Evolutionary conservation across 2,329 filamentous ascomycete species (phyloP).

Genomic region (Aspergillus piperis): DNA sequence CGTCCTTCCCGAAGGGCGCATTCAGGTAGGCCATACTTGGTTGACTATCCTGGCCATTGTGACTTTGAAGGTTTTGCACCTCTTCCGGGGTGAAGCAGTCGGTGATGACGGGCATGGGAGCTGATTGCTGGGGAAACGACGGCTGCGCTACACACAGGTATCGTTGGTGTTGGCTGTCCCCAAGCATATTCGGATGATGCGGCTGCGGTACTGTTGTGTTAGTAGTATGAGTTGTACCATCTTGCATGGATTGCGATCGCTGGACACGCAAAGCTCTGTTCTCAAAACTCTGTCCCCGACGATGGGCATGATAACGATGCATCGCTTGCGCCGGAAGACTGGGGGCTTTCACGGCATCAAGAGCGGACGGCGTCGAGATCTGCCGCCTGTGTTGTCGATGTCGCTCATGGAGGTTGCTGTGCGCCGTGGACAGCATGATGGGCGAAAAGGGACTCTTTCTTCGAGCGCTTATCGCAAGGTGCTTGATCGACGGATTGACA

Average conservation of each 20-base stretch:
- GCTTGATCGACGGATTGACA: constrained; percentile 45
- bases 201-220: constrained; percentile 57
- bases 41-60: constrained; percentile 42
- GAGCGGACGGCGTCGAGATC: constrained; percentile 78
- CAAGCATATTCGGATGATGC: constrained; percentile 76
- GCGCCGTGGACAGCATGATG: constrained; percentile 78
- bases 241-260: constrained; percentile 49
- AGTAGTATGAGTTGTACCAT: constrained; percentile 57
- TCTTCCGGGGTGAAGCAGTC: constrained; percentile 35
- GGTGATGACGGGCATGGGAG: constrained; percentile 26
- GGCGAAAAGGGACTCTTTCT: constrained; percentile 15
- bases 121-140: constrained; percentile 35
- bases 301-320: constrained; percentile 63
- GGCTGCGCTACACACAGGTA: constrained; percentile 73
- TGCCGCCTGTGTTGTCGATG: constrained; percentile 80
- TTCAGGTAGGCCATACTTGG: constrained; percentile 25
- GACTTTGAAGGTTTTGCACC: constrained; percentile 31
- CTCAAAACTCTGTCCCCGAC: constrained; percentile 83
- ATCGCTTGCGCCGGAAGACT: constrained; percentile 60
- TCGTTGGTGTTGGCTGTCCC: constrained; percentile 88
- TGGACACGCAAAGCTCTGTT: constrained; percentile 62
- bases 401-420: constrained; percentile 71
- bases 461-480: constrained; percentile 22
- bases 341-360: constrained; percentile 72
- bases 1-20: constrained; percentile 22